Percentiles rank a stretch among this genome's conserved stretches.
phyloP scores from a whole-genome alignment of 148 eudicot genomes.

The Persicaria tinctoria region DNA sequence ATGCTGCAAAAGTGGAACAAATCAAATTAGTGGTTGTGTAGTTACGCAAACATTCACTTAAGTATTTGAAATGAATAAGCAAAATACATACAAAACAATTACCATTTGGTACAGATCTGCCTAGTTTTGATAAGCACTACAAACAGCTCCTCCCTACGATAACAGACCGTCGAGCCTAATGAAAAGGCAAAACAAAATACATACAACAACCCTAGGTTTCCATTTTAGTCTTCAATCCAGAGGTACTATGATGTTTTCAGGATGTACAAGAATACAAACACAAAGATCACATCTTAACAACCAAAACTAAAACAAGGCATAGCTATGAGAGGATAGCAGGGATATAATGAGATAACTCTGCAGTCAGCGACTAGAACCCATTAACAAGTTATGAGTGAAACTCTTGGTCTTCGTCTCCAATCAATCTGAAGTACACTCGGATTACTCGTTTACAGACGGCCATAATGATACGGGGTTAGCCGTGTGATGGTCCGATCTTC shows the following conservation, averaged over 20 bases:
- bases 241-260: not conserved
- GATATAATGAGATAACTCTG: conserved; percentile 93
- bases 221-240: not conserved
- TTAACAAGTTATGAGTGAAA: conserved; percentile 96
- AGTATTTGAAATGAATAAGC: not conserved
- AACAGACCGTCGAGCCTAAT: not conserved
- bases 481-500: too few relatives aligned
- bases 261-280: conserved; percentile 3
- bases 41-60: not conserved
- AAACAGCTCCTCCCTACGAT: not conserved
- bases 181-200: not conserved
- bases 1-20: too few relatives aligned
- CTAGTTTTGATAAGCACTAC: not conserved
- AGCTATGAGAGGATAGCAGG: conserved; percentile 99
- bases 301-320: not conserved
- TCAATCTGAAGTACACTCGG: conserved; percentile 87
- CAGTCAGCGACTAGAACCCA: conserved; percentile 96
- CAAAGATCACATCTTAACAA: not conserved
- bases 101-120: not conserved
- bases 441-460: conserved; percentile 99
- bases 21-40: too few relatives aligned
- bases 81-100: conserved; percentile 9
- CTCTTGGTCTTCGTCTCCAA: conserved; percentile 98
- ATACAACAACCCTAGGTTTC: conserved; percentile 3
- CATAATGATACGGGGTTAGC: too few relatives aligned